Base-by-base conservation (phyloP, 1,284 basidiomycete species). In the Austropuccinia psidii region DNA sequence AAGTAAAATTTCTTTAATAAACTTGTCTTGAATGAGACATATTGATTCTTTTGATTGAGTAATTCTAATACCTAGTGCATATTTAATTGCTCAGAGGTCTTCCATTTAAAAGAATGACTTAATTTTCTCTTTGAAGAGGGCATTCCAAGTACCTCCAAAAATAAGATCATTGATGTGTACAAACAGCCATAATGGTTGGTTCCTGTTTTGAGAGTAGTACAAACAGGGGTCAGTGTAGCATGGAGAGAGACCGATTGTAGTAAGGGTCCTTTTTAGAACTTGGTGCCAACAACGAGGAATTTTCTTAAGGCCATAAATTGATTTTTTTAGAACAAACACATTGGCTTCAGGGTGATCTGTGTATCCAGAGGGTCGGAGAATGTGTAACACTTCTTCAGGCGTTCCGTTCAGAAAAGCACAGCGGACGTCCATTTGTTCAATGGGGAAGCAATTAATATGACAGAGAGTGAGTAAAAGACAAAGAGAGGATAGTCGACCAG, bases 401-500 rank as follows among this genome's bases (percentile, higher is more conserved):
- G 78, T 45, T 0, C 83, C 83, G 76, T 84, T 82, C 0, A 84
- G 78, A 70, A 81, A 85, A 0, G 82, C 83, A 0, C 77, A 77
- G 27, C 82, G 81, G 52, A 85, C 78, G 75, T 85, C 81, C 31
- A 84, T 80, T 47, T 83, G 81, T 50, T 83, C 79, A 0, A 84
- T 58, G 39, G 82, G 78, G 24, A 75, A 76, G 50, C 80, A 78
- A 29, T 80, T 54, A 1, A 65, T 15, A 1, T 82, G 80, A 11
- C 82, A 82, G 0, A 84, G 72, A 0, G 82, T 79, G 0, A 84
- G 77, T 3, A 84, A 64, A 0, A 80, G 73, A 0, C 80, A 75
- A n/a, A 84, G 78, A 0, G 82, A 80, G 0, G 79, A 68, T 1
- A 82, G 78, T 11, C 78, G 78, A 4, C 80, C 80, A 0, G 84